These are phyloP conservation scores for Torrubiellomyces zombiae DNA, from an alignment of 2,329 filamentous ascomycete species.

Conservation along the genomic window DNA sequence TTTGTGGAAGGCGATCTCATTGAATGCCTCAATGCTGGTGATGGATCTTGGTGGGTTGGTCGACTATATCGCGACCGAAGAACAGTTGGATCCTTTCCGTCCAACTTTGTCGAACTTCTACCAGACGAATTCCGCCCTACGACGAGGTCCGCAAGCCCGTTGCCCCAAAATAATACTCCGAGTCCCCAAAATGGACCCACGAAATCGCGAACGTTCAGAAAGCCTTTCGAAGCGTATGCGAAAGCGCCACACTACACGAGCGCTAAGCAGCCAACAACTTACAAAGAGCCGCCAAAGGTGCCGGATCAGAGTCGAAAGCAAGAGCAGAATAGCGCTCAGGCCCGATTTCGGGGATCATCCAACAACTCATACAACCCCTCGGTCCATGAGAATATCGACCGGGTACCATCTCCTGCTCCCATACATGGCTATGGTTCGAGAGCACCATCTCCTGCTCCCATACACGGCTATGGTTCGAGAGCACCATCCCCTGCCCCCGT, in stretches of 20 bases:
- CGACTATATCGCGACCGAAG: constrained; percentile 76
- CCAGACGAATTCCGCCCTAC: constrained; percentile 71
- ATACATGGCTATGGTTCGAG: constrained; percentile 13
- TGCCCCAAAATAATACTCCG: constrained; percentile 38
- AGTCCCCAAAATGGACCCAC: constrained; percentile 37
- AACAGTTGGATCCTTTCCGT: constrained; percentile 85
- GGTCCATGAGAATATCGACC: constrained; percentile 7
- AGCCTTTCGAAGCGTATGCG: constrained; percentile 50
- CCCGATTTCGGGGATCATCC: too few relatives aligned
- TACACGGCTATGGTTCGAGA: too few relatives aligned
- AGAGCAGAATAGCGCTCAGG: too few relatives aligned
- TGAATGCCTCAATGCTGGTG: constrained; percentile 92
- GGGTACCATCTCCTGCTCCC: constrained; percentile 8
- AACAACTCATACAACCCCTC: constrained; percentile 12
- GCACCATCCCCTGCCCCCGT: constrained; percentile 10
- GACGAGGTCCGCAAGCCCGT: constrained; percentile 40
- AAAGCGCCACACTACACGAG: constrained; percentile 51
- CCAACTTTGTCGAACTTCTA: constrained; percentile 89
- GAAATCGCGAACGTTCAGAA: constrained; percentile 47
- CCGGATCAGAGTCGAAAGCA: too few relatives aligned
- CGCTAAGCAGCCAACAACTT: constrained; percentile 42
- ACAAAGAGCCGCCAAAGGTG: constrained; percentile 24
- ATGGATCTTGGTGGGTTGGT: constrained; percentile 98
- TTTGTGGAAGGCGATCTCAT: constrained; percentile 97
- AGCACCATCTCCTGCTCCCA: constrained; percentile 13